Conservation (phyloP, 164 flowering plant species). For the Chloranthus sessilifolius region DNA sequence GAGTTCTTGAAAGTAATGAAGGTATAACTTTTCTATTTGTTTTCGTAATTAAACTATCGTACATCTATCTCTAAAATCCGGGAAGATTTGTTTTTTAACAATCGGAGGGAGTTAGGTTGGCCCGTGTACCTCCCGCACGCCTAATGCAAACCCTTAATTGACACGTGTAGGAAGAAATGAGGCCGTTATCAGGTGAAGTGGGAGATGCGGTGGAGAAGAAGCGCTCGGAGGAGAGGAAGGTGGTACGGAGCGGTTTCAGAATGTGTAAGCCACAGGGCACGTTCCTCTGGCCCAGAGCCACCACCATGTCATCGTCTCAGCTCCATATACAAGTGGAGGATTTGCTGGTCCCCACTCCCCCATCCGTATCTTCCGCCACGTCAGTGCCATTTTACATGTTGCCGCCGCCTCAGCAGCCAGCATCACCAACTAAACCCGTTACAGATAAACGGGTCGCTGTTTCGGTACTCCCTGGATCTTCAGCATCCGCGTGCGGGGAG, state of each 20-base stretch:
- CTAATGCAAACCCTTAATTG: too few species aligned
- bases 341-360: constrained; percentile 41
- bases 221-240: not conserved
- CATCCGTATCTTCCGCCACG: constrained; percentile 44
- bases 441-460: constrained; percentile 28
- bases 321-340: constrained; percentile 19
- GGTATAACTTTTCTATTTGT: constrained; percentile 14
- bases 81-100: too few species aligned
- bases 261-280: constrained; percentile 71
- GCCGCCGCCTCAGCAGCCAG: constrained; percentile 6
- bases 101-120: too few species aligned
- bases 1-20: constrained; percentile 16
- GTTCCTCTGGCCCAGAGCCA: constrained; percentile 49
- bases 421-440: constrained; percentile 36
- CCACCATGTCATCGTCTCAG: constrained; percentile 11
- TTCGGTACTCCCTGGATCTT: not conserved
- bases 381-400: constrained; percentile 15
- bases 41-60: too few species aligned
- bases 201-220: not conserved
- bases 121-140: too few species aligned
- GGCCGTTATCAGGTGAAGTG: not conserved
- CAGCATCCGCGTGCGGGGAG: not conserved
- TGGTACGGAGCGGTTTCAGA: constrained; percentile 61
- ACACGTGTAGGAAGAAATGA: constrained; percentile 17
- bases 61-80: too few species aligned